These are phyloP conservation scores for Cladosporium colombiae DNA, from an alignment of 2,329 filamentous ascomycete genomes.

Conservation along the genomic window DNA sequence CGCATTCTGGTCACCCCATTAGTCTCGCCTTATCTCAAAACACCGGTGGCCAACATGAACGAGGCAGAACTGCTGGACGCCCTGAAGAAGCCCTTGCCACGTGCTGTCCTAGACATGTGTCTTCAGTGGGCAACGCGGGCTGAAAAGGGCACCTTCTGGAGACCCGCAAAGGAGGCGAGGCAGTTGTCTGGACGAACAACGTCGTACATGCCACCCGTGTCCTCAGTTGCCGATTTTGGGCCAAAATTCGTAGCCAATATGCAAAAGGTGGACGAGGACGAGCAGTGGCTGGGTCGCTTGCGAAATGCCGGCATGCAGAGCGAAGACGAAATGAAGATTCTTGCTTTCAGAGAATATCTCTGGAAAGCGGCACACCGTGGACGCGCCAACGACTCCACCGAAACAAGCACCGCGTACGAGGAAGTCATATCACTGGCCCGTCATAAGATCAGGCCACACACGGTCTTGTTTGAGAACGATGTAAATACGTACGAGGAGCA, in stretches of 20 bases:
- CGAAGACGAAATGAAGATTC: constrained; percentile 87
- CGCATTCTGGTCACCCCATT: constrained; percentile 82
- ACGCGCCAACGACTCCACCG: constrained; percentile 54
- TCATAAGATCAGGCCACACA: constrained; percentile 78
- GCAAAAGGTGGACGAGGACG: constrained; percentile 85
- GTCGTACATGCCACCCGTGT: constrained; percentile 58
- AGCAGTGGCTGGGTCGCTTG: constrained; percentile 84
- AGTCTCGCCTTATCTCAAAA: constrained; percentile 78
- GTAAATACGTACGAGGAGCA: constrained; percentile 51
- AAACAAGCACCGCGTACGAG: constrained; percentile 54
- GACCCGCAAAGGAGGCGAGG: constrained; percentile 67
- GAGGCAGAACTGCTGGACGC: constrained; percentile 77
- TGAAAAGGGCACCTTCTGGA: constrained; percentile 87
- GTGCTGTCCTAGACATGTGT: constrained; percentile 80
- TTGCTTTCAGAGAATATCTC: constrained; percentile 85
- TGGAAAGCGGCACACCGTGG: constrained; percentile 80
- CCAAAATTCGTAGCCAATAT: constrained; percentile 62
- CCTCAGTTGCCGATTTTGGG: constrained; percentile 59
- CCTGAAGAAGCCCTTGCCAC: constrained; percentile 77
- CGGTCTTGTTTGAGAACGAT: constrained; percentile 86
- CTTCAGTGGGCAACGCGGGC: constrained; percentile 71
- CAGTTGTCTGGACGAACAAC: constrained; percentile 57
- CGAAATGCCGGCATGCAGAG: constrained; percentile 76
- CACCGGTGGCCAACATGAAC: constrained; percentile 66
- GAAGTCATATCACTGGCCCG: constrained; percentile 73